Evolutionary conservation across 768 basidiomycete species (phyloP).

Genomic region (Hygrophorus russula): DNA sequence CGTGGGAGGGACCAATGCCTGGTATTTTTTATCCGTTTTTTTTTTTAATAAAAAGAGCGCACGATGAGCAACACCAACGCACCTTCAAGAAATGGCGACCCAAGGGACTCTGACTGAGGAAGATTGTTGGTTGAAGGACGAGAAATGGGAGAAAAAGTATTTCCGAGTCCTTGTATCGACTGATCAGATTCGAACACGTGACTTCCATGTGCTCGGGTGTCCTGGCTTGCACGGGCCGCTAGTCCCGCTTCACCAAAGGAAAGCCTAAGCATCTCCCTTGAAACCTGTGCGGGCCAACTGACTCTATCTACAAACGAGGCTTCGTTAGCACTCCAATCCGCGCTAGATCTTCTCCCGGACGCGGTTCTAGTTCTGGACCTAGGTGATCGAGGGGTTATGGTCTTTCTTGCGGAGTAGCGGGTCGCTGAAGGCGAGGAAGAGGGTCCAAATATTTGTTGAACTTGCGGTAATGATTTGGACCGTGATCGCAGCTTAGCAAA

Average conservation of each 20-base stretch:
- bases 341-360: constrained; percentile 21
- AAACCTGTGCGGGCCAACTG: constrained; percentile 49
- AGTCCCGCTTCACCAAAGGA: constrained; percentile 24
- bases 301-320: constrained; percentile 27
- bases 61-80: too few species aligned
- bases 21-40: neutral
- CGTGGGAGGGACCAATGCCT: neutral
- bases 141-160: constrained; percentile 11
- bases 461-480: neutral
- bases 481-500: neutral
- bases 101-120: constrained; percentile 15
- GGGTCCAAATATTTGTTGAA: constrained; percentile 2
- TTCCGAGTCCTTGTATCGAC: too few species aligned
- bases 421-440: neutral
- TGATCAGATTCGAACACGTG: neutral
- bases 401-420: neutral
- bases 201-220: neutral
- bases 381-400: neutral
- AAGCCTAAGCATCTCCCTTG: constrained; percentile 41
- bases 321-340: constrained; percentile 44
- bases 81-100: constrained; percentile 29
- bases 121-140: constrained; percentile 11
- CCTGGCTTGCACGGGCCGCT: neutral
- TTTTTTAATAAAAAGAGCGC: constrained; percentile 3
- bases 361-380: constrained; percentile 1